Base-by-base conservation (phyloP, 306 rosid species). In the Elaeagnus macrophylla region DNA sequence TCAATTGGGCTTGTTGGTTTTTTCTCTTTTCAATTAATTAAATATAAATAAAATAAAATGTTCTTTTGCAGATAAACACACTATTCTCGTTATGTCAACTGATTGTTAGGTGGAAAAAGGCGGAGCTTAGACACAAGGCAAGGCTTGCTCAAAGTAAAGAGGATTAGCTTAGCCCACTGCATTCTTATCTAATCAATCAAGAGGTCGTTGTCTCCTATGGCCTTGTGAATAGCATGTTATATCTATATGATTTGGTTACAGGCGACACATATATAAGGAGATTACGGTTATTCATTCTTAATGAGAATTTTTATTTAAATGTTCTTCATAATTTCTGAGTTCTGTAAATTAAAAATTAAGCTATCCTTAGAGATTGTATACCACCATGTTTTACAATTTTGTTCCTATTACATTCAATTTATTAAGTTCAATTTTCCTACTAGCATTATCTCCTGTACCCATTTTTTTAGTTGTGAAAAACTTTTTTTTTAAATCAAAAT, bases 101-200 rank as follows among this genome's bases (percentile, higher is more conserved):
- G 72, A 85, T 91, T 68, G 95, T 87, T 63, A 75, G 70, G 77
- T 91, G 99, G 99, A 91, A 91, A 73, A 87, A 65, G 76, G 96
- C 99, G 11, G 93, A 91, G 75, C 89, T 91, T 19, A 78, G 85
- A 82, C 86, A 91, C 41, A 94, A 93, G 25, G 93, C 96, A 16
- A 82, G 93, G 55, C 65, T 77, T 62, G 69, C 89, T 48, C 83
- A 78, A 41, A 77, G 58, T 54, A 89, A 89, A 74, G 68, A 82
- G 71, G 99, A 91, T 40, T 91, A 72, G 73, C 51, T 55, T 53
- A 17, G n/a, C 12, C 2, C 54, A 36, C 56, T 32, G 49, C 53
- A 66, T 10, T 13, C 65, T 41, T 20, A 36, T 15, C 50, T 9
- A 44, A 9, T 53, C 51, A 39, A 42, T 48, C 20, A 7, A 39